Percentiles rank a stretch among this genome's conserved stretches.
Evolutionary conservation across 208 protist genomes (phyloP).

Genomic region (Trypanosoma melophagium): DNA sequence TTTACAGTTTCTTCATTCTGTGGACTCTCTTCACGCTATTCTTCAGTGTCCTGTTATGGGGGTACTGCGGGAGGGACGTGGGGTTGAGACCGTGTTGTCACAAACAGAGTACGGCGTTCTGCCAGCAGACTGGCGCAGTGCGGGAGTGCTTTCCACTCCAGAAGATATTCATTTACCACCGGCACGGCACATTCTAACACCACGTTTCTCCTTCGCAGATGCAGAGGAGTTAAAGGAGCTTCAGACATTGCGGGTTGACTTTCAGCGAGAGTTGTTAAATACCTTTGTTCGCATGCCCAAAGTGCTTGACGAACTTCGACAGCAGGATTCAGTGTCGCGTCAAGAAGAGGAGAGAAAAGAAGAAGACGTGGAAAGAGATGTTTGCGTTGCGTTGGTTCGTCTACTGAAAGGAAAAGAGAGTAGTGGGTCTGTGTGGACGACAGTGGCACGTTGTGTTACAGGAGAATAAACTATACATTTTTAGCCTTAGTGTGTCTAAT

Average conservation of each 20-base stretch:
- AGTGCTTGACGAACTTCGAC: constrained; percentile 12
- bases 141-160: constrained; percentile 37
- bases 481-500: background rate
- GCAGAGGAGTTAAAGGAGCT: constrained; percentile 56
- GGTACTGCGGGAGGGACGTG: no score
- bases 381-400: constrained; percentile 5
- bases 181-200: constrained; percentile 55
- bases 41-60: constrained; percentile 33
- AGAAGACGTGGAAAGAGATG: background rate
- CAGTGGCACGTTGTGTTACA: constrained; percentile 4
- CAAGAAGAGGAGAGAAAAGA: background rate
- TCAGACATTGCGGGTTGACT: constrained; percentile 44
- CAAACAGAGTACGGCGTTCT: constrained; percentile 56
- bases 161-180: constrained; percentile 48
- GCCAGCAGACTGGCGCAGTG: constrained; percentile 48
- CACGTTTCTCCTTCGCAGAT: constrained; percentile 73
- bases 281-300: constrained; percentile 21
- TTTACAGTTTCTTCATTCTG: no score
- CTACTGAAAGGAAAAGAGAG: background rate
- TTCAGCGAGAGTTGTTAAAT: constrained; percentile 40
- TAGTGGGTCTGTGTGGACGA: constrained; percentile 6
- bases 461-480: background rate
- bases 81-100: constrained; percentile 49
- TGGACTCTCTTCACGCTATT: no score
- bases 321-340: background rate